A percentile compares a stretch with the other conserved stretches of the same genome.
Evolutionary conservation across 345 rosid genomes (phyloP).

Genomic region (Euphorbia pulcherrima): DNA sequence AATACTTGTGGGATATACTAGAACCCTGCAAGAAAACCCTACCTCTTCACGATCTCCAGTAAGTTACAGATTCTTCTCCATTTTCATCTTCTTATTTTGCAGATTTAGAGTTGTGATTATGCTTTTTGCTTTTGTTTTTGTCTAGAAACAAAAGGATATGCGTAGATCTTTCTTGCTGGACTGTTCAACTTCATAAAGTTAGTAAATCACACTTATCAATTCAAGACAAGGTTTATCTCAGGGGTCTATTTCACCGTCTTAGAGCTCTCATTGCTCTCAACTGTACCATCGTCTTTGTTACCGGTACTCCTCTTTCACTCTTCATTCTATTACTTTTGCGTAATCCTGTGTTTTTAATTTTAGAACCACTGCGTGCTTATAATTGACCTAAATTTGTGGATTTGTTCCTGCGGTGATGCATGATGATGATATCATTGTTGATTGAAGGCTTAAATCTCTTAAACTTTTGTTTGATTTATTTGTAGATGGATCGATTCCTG

Average conservation of each 20-base stretch:
- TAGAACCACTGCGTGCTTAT: background rate
- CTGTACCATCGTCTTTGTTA: conserved; percentile 66
- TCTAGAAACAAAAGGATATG: conserved; percentile 83
- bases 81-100: background rate
- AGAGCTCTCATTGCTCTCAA: conserved; percentile 89
- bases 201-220: conserved; percentile 53
- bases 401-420: background rate
- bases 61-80: conserved; percentile 13
- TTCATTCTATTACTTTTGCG: background rate
- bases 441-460: background rate
- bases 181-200: conserved; percentile 75
- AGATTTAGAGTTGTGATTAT: background rate
- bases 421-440: background rate
- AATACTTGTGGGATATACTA: conserved; percentile 74
- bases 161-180: conserved; percentile 94
- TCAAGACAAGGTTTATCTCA: conserved; percentile 57
- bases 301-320: conserved; percentile 37
- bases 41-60: conserved; percentile 85
- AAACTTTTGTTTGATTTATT: background rate
- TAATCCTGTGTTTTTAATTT: too few relatives aligned
- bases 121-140: background rate
- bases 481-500: conserved; percentile 91
- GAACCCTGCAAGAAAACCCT: conserved; percentile 87
- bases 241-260: conserved; percentile 75
- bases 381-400: background rate